Percentiles rank a stretch among this genome's conserved stretches.
Evolutionary conservation across 768 basidiomycete genomes (phyloP).

Genomic region (Lactarius sp.): DNA sequence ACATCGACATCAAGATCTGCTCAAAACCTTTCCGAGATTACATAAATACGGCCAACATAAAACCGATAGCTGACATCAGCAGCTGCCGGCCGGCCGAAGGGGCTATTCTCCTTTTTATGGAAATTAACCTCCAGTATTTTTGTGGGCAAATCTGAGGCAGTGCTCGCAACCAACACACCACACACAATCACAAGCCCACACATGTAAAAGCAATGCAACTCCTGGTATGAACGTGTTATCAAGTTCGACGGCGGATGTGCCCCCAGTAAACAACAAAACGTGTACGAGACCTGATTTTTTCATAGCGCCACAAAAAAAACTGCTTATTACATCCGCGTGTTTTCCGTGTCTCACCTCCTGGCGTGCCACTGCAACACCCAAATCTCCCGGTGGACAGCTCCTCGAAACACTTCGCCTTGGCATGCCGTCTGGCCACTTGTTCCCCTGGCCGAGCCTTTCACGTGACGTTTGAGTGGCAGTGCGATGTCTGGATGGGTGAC

Average conservation of each 20-base stretch:
- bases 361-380: not conserved
- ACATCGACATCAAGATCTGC: not conserved
- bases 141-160: too few relatives aligned
- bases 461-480: not conserved
- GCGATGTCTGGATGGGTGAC: not conserved
- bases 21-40: not conserved
- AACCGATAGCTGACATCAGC: not conserved
- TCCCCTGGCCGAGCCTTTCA: not conserved
- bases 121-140: not conserved
- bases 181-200: not conserved
- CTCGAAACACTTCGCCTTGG: not conserved
- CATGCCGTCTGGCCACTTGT: not conserved
- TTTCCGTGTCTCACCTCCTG: not conserved
- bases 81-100: not conserved
- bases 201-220: not conserved
- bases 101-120: not conserved
- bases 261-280: not conserved
- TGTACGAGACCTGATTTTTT: conserved; percentile 6
- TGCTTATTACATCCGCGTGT: not conserved
- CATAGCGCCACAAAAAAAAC: conserved; percentile 13
- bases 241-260: not conserved
- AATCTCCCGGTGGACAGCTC: not conserved
- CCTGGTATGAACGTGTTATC: not conserved
- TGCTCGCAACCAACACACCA: not conserved
- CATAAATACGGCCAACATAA: not conserved